Evolutionary conservation across 805 yeast genomes (phyloP), one percentile per base, ranked within the genome.

Genomic region (Ogataea saltuana): DNA sequence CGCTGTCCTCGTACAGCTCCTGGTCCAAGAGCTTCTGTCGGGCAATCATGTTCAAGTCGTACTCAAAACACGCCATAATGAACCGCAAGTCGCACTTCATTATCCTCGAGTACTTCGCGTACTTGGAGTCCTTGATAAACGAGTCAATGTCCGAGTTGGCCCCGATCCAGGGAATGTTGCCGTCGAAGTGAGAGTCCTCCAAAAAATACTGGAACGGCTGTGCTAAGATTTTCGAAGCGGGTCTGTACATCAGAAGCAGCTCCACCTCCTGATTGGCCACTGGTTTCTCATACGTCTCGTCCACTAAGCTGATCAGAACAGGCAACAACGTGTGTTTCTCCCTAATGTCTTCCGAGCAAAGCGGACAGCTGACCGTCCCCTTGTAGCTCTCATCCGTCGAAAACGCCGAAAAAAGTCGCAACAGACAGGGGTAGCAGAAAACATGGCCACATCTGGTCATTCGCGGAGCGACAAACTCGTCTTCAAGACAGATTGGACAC

Each of bases 401-500:
- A 18, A 50, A 44, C 15, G 82, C 79, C 27, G 78, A 85, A 33
- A 88, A 67, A 55, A 86, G 78, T 33, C 89, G 77, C 42, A 89
- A 62, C 22, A 91, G 64, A 62, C 99, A 93, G 11, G 89, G 79
- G 42, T 79, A 72, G 59, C 99, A 93, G 57, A 93, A 79, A 12
- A 89, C 75, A 60, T 93, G 99, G 4, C 99, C 99, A 68, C 99
- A 93, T 10, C 81, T 75, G 21, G 88, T 81, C 98, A 93, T 95
- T 42, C 98, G 71, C 2, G 99, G 97, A 0, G 97, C 97, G 13
- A 85, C 77, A 11, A 93, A 86, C 11, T 81, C 82, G 39, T 88
- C 95, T 23, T 83, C 75, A 11, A 93, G 69, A 61, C 99, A 93
- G 20, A 93, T 91, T 0, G 99, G 98, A 60, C 99, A 93, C 28